Conservation (phyloP, 805 yeast genomes). For the Sugiyamaella marilandica region DNA sequence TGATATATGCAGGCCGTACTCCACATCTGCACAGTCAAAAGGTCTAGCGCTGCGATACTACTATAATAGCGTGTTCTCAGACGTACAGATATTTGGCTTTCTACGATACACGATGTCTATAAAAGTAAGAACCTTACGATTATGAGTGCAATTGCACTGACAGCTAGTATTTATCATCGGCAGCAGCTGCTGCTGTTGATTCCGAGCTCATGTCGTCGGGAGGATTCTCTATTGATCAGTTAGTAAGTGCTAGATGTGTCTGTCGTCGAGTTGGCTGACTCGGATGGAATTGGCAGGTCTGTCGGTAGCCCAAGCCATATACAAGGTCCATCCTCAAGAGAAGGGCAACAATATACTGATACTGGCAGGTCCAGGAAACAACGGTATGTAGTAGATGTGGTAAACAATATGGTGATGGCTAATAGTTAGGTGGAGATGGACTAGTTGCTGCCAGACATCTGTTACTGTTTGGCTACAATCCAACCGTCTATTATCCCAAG, state of each 20-base stretch:
- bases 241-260: slow-evolving; percentile 36
- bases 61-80: too few species aligned
- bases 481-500: slow-evolving; percentile 77
- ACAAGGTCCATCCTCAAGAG: slow-evolving; percentile 57
- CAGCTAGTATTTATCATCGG: slow-evolving; percentile 3
- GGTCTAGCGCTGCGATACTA: too few species aligned
- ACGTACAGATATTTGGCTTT: too few species aligned
- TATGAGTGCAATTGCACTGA: background rate
- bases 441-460: slow-evolving; percentile 92
- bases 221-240: slow-evolving; percentile 77
- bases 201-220: slow-evolving; percentile 80
- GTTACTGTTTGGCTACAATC: slow-evolving; percentile 70
- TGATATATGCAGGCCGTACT: too few species aligned
- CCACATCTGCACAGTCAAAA: too few species aligned
- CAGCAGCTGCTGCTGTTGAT: slow-evolving; percentile 72
- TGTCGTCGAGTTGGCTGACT: slow-evolving; percentile 15
- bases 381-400: slow-evolving; percentile 38
- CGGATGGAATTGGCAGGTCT: slow-evolving; percentile 94
- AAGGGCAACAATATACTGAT: slow-evolving; percentile 49
- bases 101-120: background rate
- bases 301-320: slow-evolving; percentile 85
- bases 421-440: slow-evolving; percentile 79
- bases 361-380: slow-evolving; percentile 92
- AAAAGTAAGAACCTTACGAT: background rate
- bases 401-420: background rate